Evolutionary conservation across 306 rosid species (phyloP).

Genomic region (Astragalus membranaceus): DNA sequence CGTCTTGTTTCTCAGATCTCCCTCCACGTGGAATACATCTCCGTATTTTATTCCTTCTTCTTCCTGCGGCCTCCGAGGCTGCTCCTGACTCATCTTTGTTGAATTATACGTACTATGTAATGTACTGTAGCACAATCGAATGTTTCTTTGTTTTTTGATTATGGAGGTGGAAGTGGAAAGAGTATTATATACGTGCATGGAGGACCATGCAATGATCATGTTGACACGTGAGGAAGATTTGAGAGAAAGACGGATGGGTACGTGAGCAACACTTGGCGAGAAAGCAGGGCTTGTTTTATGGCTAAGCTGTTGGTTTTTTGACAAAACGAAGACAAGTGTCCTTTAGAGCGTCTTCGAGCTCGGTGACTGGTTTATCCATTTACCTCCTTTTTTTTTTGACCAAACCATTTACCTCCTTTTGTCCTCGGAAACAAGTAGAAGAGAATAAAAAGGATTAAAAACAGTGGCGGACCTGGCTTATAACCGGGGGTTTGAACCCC

Average conservation of each 20-base stretch:
- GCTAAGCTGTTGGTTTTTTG: neutral
- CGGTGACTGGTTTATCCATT: neutral
- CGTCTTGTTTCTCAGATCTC: conserved; percentile 31
- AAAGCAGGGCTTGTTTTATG: neutral
- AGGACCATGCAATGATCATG: neutral
- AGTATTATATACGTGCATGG: conserved; percentile 28
- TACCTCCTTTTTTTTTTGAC: no score
- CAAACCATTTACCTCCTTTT: neutral
- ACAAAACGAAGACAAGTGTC: neutral
- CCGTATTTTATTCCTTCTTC: conserved; percentile 34
- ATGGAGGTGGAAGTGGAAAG: neutral
- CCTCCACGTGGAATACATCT: conserved; percentile 35
- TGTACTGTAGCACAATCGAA: neutral
- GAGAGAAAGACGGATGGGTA: conserved; percentile 7
- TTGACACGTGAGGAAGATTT: neutral
- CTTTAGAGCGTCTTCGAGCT: neutral
- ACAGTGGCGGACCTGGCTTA: no score
- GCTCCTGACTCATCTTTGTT: conserved; percentile 44
- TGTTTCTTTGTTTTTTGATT: neutral
- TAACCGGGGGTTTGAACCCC: no score
- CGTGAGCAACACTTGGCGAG: conserved; percentile 16
- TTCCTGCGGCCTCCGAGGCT: conserved; percentile 27
- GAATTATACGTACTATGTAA: no score
- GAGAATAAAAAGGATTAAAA: neutral
- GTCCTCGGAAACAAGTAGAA: no score